Conservation (phyloP, 2,329 filamentous ascomycete genomes). For the Escovopsis weberi region DNA sequence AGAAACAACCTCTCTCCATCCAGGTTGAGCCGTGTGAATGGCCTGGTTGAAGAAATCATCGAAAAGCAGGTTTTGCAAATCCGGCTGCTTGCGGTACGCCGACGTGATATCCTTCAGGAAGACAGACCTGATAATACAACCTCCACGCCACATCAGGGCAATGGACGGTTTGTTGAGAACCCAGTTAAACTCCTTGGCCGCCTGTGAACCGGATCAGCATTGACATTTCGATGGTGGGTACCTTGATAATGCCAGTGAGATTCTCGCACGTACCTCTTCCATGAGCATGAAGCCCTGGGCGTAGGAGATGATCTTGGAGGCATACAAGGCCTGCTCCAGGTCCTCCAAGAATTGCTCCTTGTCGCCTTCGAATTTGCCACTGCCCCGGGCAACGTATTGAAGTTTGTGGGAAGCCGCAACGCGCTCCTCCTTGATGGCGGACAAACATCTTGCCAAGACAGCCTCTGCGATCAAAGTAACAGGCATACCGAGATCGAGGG, state of each 20-base stretch:
- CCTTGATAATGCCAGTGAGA: neutral
- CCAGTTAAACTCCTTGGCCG: slow-evolving; percentile 91
- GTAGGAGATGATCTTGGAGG: slow-evolving; percentile 99
- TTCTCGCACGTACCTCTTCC: slow-evolving; percentile 54
- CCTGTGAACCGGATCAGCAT: slow-evolving; percentile 32
- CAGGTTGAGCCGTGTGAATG: slow-evolving; percentile 88
- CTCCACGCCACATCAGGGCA: slow-evolving; percentile 98
- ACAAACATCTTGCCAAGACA: slow-evolving; percentile 89
- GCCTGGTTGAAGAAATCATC: slow-evolving; percentile 99
- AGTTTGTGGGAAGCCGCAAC: slow-evolving; percentile 66
- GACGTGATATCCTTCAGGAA: slow-evolving; percentile 99
- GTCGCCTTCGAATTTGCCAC: slow-evolving; percentile 70
- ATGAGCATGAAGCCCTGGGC: slow-evolving; percentile 99
- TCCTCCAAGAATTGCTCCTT: slow-evolving; percentile 89
- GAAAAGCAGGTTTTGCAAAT: slow-evolving; percentile 96
- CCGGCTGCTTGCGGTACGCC: slow-evolving; percentile 85
- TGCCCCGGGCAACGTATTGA: slow-evolving; percentile 52
- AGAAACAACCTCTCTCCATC: slow-evolving; percentile 82
- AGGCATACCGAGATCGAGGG: slow-evolving; percentile 94
- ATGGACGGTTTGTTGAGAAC: slow-evolving; percentile 99
- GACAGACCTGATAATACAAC: slow-evolving; percentile 98
- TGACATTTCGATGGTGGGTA: too few species aligned
- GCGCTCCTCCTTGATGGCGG: slow-evolving; percentile 89
- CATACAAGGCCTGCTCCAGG: slow-evolving; percentile 96
- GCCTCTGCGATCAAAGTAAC: slow-evolving; percentile 96